These are phyloP conservation scores for Pseudogymnoascus sp. DNA, from an alignment of 2,329 filamentous ascomycete genomes.

Conservation along the genomic window DNA sequence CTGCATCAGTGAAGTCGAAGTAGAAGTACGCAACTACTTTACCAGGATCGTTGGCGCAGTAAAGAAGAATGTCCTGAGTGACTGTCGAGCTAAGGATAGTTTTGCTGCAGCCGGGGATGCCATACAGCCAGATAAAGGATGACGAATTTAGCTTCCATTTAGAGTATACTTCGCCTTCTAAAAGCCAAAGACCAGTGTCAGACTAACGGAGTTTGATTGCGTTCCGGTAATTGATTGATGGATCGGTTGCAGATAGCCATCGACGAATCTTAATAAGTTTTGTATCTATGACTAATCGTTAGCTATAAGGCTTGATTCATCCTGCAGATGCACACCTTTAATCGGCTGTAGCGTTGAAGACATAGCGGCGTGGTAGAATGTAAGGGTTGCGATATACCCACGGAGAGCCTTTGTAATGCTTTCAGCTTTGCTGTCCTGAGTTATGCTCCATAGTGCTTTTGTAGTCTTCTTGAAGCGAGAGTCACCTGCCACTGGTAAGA, in stretches of 20 bases:
- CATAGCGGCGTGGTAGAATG: constrained; percentile 11
- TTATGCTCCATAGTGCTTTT: constrained; percentile 11
- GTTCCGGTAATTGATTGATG: constrained; percentile 29
- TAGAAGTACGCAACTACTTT: constrained; percentile 27
- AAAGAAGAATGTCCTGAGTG: constrained; percentile 20
- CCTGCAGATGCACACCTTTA: not conserved
- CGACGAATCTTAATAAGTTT: constrained; percentile 12
- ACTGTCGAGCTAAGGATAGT: constrained; percentile 33
- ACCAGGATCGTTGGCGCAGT: not conserved
- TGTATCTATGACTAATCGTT: not conserved
- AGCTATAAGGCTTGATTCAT: not conserved
- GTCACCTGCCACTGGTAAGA: constrained; percentile 6
- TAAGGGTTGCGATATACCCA: constrained; percentile 11
- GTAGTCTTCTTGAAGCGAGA: constrained; percentile 7
- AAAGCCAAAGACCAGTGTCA: constrained; percentile 31
- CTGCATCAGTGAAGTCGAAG: constrained; percentile 33
- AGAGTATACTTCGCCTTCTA: constrained; percentile 24
- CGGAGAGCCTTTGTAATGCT: constrained; percentile 10
- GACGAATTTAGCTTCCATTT: constrained; percentile 26
- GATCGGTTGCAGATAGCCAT: constrained; percentile 32
- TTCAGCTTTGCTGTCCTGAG: constrained; percentile 6
- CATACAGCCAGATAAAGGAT: constrained; percentile 32
- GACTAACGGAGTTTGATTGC: constrained; percentile 26
- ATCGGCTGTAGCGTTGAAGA: constrained; percentile 10
- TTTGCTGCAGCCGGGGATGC: constrained; percentile 36